Evolutionary conservation across 352 stramenopile genomes (phyloP).

Genomic region (Pythium coloratum): DNA sequence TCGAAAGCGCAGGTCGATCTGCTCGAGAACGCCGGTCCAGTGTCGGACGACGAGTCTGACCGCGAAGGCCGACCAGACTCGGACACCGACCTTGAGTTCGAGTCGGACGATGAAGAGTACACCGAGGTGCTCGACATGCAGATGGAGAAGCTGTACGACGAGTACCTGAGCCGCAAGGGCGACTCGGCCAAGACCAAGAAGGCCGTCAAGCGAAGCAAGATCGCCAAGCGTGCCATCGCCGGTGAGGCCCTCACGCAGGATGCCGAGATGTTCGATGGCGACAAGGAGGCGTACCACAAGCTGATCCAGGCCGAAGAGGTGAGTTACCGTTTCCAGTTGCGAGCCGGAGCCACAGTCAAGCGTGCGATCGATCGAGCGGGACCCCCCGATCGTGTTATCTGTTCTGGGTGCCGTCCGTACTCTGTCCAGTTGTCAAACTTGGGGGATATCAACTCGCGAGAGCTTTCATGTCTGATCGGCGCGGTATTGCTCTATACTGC

Average conservation of each 20-base stretch:
- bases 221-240: conserved; percentile 80
- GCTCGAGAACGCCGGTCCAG: conserved; percentile 64
- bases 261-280: conserved; percentile 79
- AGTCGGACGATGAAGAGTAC: conserved; percentile 67
- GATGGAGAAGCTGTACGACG: conserved; percentile 87
- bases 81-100: conserved; percentile 30
- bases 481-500: conserved; percentile 34
- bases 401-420: conserved; percentile 85
- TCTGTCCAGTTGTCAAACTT: conserved; percentile 93
- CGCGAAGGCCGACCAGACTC: conserved; percentile 23
- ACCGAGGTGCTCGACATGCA: conserved; percentile 74
- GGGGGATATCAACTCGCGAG: conserved; percentile 71
- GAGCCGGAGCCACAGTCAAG: not conserved
- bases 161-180: conserved; percentile 74
- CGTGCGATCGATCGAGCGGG: conserved; percentile 4
- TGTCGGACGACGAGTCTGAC: conserved; percentile 42
- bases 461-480: conserved; percentile 84
- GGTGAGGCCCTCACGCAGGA: conserved; percentile 80
- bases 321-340: conserved; percentile 29
- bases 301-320: conserved; percentile 89
- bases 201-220: conserved; percentile 83
- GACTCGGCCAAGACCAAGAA: conserved; percentile 84
- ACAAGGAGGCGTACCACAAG: conserved; percentile 79
- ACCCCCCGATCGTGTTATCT: conserved; percentile 91
- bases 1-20: conserved; percentile 78